Evolutionary conservation across 805 yeast genomes (phyloP), one percentile per base, ranked within the genome.

Genomic region (Suhomyces faveliae): DNA sequence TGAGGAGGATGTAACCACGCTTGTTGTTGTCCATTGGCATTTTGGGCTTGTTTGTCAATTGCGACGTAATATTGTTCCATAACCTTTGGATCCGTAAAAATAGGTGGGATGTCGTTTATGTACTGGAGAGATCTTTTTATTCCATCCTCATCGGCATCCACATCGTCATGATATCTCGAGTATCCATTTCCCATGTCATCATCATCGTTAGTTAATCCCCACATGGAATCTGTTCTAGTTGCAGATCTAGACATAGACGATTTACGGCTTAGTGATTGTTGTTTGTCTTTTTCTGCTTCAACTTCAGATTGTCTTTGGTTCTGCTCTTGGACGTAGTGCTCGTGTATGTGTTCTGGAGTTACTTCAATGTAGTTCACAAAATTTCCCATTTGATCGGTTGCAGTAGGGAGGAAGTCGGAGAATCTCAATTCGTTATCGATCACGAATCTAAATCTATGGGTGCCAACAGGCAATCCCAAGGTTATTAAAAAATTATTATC

Each of bases 311-410:
- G 38, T 20, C 29, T 42, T 33, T 43, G 44, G 45, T 63, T 62
- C 39, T 56, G 59, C 47, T 61, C 66, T 51, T 52, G 67, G 45
- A 59, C 61, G 45, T 67, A 54, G 51, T 64, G 66, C 48, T 60
- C 55, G 38, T 63, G 56, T 17, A 68, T 66, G 46, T 59, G 63
- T 49, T 65, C 78, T n/a, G 68, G 77, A 10, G 76, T 69, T 21
- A 89, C 86, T 65, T 89, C 96, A 47, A 91, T 78, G 66, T 91
- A 91, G 67, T 91, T 91, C 43, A 92, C 96, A 59, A 91, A 87
- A 63, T 91, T 91, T 42, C 98, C 98, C 84, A 90, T 86, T 53
- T 91, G 95, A 67, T 92, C 97, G 0, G 98, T 91, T 5, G 98
- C 98, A 1, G 96, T 90, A n/a, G 96, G 96, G 56, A 91, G 76